Evolutionary conservation across 805 yeast species (phyloP).

Genomic region (Metschnikowia orientalis): DNA sequence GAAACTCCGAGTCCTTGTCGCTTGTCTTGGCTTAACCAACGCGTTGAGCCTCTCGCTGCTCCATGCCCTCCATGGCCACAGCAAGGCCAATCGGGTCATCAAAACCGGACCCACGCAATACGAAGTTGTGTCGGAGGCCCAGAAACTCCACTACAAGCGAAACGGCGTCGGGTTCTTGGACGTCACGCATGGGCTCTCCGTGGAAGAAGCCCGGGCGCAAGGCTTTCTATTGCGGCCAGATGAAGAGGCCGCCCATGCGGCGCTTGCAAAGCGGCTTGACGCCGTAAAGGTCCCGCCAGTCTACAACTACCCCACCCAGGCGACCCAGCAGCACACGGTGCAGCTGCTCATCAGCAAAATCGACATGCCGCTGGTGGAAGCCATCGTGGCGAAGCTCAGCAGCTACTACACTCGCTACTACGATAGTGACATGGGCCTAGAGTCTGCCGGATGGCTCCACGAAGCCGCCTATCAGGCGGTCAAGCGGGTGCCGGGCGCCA

Average conservation of each 20-base stretch:
- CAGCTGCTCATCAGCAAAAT: conserved; percentile 40
- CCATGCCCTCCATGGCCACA: background rate
- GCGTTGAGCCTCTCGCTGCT: conserved; percentile 14
- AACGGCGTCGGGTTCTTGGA: conserved; percentile 58
- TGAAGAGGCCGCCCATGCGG: conserved; percentile 14
- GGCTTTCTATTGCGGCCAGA: conserved; percentile 21
- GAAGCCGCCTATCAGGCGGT: conserved; percentile 43
- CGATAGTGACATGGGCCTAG: conserved; percentile 63
- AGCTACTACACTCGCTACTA: conserved; percentile 75
- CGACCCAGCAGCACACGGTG: conserved; percentile 37
- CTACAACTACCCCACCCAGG: conserved; percentile 51
- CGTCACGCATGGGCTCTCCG: conserved; percentile 47
- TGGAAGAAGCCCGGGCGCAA: conserved; percentile 30
- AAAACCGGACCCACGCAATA: conserved; percentile 33
- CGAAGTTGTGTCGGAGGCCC: conserved; percentile 32
- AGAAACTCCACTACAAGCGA: conserved; percentile 32
- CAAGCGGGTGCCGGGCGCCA: conserved; percentile 17
- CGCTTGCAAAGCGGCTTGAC: conserved; percentile 26
- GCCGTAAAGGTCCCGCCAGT: conserved; percentile 22
- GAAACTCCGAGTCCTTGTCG: conserved; percentile 5
- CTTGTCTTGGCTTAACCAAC: conserved; percentile 5
- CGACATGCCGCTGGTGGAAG: conserved; percentile 43
- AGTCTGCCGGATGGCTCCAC: conserved; percentile 68
- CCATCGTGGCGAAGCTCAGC: conserved; percentile 57
- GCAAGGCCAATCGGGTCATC: conserved; percentile 22